phyloP scores from a whole-genome alignment of 78 protist genomes.

The Reticulomyxa filosa region DNA sequence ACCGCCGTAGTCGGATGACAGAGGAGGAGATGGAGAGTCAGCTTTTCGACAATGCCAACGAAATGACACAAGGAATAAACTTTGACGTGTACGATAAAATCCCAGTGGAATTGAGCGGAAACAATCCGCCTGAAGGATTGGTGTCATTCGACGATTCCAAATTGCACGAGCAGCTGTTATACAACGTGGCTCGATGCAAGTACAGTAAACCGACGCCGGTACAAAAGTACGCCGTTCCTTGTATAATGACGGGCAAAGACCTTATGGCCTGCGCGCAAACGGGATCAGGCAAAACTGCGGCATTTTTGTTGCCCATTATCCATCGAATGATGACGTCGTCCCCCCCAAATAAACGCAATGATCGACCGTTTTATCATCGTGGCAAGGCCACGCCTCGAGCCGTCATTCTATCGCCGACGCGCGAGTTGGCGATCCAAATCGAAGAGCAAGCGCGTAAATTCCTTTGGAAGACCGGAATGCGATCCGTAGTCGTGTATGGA shows the following conservation, averaged over 20 bases:
- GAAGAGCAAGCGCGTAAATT: constrained; percentile 32
- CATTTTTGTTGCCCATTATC: constrained; percentile 49
- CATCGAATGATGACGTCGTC: background rate
- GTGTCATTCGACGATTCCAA: background rate
- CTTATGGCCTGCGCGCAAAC: constrained; percentile 99
- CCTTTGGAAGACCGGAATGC: constrained; percentile 43
- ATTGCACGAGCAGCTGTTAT: background rate
- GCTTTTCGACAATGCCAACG: too few species aligned
- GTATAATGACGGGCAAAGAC: constrained; percentile 49
- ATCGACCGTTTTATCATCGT: background rate
- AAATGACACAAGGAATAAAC: too few species aligned
- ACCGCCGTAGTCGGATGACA: too few species aligned
- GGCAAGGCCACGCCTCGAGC: constrained; percentile 11
- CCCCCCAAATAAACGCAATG: too few species aligned
- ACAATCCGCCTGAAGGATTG: background rate
- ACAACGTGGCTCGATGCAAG: constrained; percentile 25
- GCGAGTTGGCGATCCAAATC: constrained; percentile 71
- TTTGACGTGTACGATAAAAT: too few species aligned
- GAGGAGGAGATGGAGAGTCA: too few species aligned
- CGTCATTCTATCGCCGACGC: constrained; percentile 90
- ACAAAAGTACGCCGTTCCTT: constrained; percentile 78
- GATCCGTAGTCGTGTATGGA: constrained; percentile 77
- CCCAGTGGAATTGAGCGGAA: background rate
- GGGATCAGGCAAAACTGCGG: constrained; percentile 90
- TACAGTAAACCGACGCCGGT: constrained; percentile 88